Evolutionary conservation across 1,284 basidiomycete species (phyloP), one percentile per base, ranked within the genome.

Genomic region (Coniophora puteana): DNA sequence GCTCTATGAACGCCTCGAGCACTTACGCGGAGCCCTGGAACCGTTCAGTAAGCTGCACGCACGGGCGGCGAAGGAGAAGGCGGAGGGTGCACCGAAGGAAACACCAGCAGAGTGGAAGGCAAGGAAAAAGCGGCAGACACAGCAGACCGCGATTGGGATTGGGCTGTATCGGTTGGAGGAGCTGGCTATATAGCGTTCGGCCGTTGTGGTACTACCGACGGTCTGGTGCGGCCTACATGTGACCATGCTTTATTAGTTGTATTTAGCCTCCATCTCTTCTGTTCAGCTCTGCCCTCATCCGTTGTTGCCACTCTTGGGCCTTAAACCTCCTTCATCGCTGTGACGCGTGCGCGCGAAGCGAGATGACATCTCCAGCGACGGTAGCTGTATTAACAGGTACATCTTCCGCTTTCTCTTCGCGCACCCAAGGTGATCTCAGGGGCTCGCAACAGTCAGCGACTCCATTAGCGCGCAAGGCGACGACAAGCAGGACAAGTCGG

Each of bases 81-180:
- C 58, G 43, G 58, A 68, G 45, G 62, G 67, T 44, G 26, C 18
- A 17, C 42, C 39, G 17, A 68, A 62, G 37, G 67, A 65, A 41
- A 52, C 59, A 28, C 62, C 63, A 29, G 44, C 45, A 3, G 82
- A 84, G 54, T 81, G 76, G 80, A 70, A 71, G 47, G 69, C 72
- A 57, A 68, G 74, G 51, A 69, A 65, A 53, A 81, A 74, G 54
- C 60, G 67, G 43, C 66, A 65, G 11, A 70, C 70, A 37, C 76
- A 80, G 47, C 73, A 72, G 48, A 69, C 69, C 21, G 68, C 64
- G 28, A 63, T 79, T 47, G 68, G 67, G 26, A 65, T 87, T 41
- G 81, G 83, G 21, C 51, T 79, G 48, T 88, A 89, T 58, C 78
- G 77, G 55, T 53, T 88, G 46, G 85, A 89, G 51, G 81, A 86